Percentiles rank a stretch among this genome's conserved stretches.
Conservation (phyloP, 73 alveolate genomes). For the Tetrahymena borealis region DNA sequence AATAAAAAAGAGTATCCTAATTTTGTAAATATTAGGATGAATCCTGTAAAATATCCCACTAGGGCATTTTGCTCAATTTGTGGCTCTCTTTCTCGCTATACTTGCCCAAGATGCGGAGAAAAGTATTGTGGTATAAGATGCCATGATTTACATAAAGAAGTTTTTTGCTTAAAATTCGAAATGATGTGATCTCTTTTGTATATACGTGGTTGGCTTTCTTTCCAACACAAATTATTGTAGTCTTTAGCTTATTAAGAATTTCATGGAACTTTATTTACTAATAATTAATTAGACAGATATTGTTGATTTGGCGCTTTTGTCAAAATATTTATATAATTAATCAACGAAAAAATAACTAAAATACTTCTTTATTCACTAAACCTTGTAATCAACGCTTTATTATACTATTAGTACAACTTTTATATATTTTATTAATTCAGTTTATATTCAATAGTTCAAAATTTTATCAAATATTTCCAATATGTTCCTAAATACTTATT, state of each 20-base stretch:
- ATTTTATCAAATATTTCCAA: too few relatives aligned
- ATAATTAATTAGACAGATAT: too few relatives aligned
- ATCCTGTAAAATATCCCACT: constrained; percentile 53
- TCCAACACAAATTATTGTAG: too few relatives aligned
- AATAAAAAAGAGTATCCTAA: constrained; percentile 40
- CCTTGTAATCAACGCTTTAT: too few relatives aligned
- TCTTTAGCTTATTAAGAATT: too few relatives aligned
- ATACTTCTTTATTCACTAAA: too few relatives aligned
- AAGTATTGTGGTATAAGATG: constrained; percentile 57
- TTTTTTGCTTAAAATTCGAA: constrained; percentile 61
- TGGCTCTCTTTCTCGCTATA: constrained; percentile 50
- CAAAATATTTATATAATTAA: background rate
- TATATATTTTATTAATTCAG: too few relatives aligned
- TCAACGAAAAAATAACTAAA: background rate
- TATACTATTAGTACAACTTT: too few relatives aligned
- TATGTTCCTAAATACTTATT: too few relatives aligned
- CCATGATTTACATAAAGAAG: constrained; percentile 54
- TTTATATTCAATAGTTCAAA: too few relatives aligned
- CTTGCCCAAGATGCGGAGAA: constrained; percentile 69
- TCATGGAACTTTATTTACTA: too few relatives aligned
- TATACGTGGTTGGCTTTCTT: too few relatives aligned
- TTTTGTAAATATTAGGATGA: constrained; percentile 43
- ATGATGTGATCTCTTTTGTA: background rate
- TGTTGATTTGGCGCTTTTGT: background rate
- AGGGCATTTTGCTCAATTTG: constrained; percentile 67